Evolutionary conservation across 257 asterid genomes (phyloP), one percentile per base, ranked within the genome.

Genomic region (Echium plantagineum): DNA sequence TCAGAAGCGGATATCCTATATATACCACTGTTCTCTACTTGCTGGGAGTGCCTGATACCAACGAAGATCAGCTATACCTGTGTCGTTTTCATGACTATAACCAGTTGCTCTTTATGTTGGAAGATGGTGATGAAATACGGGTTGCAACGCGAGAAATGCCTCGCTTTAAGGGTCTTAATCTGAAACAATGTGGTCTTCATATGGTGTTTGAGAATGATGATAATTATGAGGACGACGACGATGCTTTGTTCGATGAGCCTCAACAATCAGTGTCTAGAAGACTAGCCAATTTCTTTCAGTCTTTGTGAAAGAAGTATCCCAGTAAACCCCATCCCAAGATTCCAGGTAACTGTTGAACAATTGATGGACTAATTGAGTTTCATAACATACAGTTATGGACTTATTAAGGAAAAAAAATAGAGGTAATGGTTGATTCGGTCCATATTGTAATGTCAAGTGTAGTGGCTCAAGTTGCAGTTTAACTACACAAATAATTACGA

Each of bases 1-100:
- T 64, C 73, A 74, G 65, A 66, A 21, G n/a, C 19, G 64, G 60
- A 47, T 49, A 20, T 42, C 46, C 62, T 46, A 54, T 64, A 15
- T 30, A 2, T 60, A 58, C 31, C 4, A 49, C 21, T 2, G 32
- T 64, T 19, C 18, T 70, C 69, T 0, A 49, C 52, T 59, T 74
- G 17, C 0, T 7, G 5, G 75, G 70, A 61, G 69, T 63, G 31
- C 75, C 79, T 7, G 42, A 55, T 20, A 69, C 79, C 3, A 30
- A 59, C 17, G 79, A 74, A 10, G 75, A 70, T 60, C 79, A 74
- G 49, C 73, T 74, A 52, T 74, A 70, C 47, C 66, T 74, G 19
- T 70, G 79, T 58, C 59, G 70, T 48, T 66, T 55, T 60, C 58
- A 64, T 7, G 72, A 66, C 3, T 19, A 21, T 51, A 57, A 55